Evolutionary conservation across 345 rosid genomes (phyloP).

Genomic region (Carallia pectinifolia): DNA sequence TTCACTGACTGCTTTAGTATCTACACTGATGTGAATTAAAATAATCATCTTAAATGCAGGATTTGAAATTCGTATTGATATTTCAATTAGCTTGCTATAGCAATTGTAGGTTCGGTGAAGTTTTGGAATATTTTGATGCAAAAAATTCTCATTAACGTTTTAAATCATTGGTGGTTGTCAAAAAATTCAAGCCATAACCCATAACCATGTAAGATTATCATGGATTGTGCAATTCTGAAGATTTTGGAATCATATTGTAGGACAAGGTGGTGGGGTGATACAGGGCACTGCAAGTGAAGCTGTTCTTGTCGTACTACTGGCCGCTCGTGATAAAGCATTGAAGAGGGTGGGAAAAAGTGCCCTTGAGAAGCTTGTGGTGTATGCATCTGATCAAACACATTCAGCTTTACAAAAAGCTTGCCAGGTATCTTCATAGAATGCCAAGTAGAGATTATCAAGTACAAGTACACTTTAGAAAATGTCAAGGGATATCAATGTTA

Average conservation of each 20-base stretch:
- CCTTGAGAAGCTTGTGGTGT: conserved; percentile 74
- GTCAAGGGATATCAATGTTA: too few relatives aligned
- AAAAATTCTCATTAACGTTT: too few relatives aligned
- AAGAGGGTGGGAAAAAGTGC: conserved; percentile 53
- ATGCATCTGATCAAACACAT: conserved; percentile 88
- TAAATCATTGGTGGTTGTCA: too few relatives aligned
- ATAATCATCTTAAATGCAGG: background rate
- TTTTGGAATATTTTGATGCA: background rate
- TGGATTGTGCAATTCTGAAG: conserved; percentile 1
- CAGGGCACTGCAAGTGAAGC: conserved; percentile 97
- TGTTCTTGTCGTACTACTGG: conserved; percentile 69
- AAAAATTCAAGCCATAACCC: too few relatives aligned
- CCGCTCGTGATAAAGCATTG: conserved; percentile 70
- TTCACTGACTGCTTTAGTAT: background rate
- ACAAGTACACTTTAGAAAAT: background rate
- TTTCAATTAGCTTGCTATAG: background rate
- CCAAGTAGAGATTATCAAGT: background rate
- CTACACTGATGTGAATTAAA: background rate
- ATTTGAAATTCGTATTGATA: background rate
- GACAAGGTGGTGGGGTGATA: conserved; percentile 89
- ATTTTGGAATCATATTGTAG: conserved; percentile 39
- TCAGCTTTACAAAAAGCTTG: conserved; percentile 81
- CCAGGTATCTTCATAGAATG: conserved; percentile 48
- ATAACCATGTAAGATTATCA: background rate
- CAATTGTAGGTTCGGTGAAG: background rate